These are phyloP conservation scores for Chenopodium formosanum DNA, from an alignment of 148 eudicot genomes.

Conservation along the genomic window DNA sequence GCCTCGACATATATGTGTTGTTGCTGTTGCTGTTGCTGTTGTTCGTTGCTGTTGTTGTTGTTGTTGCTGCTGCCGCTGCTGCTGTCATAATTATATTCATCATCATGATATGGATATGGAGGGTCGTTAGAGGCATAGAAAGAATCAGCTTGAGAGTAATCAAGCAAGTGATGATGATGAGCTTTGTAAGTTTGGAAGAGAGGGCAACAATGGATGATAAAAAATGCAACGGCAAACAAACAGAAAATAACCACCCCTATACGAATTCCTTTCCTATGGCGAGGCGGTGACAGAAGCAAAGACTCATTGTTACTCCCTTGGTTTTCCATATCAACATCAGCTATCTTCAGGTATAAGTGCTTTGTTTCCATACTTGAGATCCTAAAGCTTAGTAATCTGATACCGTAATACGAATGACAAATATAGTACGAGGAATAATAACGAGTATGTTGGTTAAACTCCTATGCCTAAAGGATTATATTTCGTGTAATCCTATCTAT, in stretches of 20 bases:
- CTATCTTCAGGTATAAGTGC: not conserved
- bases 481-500: not conserved
- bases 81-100: not conserved
- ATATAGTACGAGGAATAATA: too few relatives aligned
- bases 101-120: slow-evolving; percentile 7
- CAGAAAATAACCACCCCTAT: not conserved
- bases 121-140: slow-evolving; percentile 20
- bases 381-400: not conserved
- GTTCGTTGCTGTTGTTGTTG: not conserved
- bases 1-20: not conserved
- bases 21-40: not conserved
- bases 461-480: not conserved
- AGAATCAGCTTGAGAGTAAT: slow-evolving; percentile 24
- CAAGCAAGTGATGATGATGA: not conserved
- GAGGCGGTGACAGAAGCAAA: not conserved
- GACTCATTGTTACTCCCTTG: not conserved
- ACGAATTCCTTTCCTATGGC: not conserved
- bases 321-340: slow-evolving; percentile 12
- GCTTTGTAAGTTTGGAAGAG: not conserved
- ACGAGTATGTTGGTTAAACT: not conserved
- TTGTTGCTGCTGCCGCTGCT: not conserved
- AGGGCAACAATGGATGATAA: not conserved
- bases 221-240: not conserved
- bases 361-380: not conserved
- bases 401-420: not conserved